These are phyloP conservation scores for Straminergon stramineum DNA, from an alignment of 225 moss, liverwort and hornwort genomes.

Conservation along the genomic window DNA sequence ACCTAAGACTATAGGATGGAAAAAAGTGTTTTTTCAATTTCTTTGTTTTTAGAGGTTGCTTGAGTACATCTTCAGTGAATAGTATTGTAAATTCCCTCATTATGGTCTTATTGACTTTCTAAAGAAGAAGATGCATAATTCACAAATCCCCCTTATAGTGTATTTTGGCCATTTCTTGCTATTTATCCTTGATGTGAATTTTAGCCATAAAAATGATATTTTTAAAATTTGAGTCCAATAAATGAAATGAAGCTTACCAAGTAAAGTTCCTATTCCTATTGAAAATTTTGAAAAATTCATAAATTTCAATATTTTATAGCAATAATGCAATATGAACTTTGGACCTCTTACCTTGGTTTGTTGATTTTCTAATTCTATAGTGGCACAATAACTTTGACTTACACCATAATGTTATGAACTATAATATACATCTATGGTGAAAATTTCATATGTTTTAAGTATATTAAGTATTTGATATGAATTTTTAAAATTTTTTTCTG, in stretches of 20 bases:
- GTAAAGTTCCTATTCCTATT: neutral
- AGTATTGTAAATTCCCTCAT: neutral
- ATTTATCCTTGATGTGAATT: neutral
- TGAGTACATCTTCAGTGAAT: neutral
- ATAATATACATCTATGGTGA: neutral
- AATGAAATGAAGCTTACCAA: neutral
- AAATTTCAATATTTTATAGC: neutral
- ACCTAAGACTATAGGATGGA: neutral
- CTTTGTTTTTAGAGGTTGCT: neutral
- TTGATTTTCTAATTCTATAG: neutral
- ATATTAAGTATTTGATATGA: neutral
- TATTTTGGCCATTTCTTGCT: neutral
- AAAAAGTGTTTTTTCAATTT: neutral
- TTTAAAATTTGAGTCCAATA: neutral
- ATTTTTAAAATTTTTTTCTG: neutral
- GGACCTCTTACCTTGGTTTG: neutral
- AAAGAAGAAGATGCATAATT: neutral
- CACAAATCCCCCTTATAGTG: neutral
- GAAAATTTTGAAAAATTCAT: neutral
- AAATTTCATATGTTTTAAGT: neutral
- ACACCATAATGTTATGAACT: neutral
- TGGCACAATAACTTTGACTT: fast-evolving
- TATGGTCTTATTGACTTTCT: neutral
- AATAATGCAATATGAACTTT: neutral
- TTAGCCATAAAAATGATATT: too few relatives aligned